A percentile compares a stretch with the other conserved stretches of the same genome.
phyloP scores from a whole-genome alignment of 371 early-diverging fungal genomes.

The Lichtheimia hyalospora region DNA sequence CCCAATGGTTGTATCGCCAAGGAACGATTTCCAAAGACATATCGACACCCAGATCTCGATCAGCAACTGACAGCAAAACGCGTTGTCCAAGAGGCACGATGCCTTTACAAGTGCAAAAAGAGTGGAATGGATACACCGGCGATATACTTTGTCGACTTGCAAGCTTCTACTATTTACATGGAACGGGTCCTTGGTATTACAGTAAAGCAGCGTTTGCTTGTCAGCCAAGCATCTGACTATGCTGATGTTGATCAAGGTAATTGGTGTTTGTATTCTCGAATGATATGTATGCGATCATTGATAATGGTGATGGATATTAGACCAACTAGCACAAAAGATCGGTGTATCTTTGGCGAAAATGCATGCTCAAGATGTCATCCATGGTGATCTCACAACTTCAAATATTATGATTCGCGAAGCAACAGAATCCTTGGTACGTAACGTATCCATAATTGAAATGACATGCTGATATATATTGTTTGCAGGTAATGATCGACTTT shows the following conservation, averaged over 20 bases:
- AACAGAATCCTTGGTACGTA: slow-evolving; percentile 53
- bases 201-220: slow-evolving; percentile 70
- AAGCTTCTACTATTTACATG: slow-evolving; percentile 77
- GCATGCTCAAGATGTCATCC: slow-evolving; percentile 89
- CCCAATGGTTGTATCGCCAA: slow-evolving; percentile 49
- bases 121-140: slow-evolving; percentile 82
- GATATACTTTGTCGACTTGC: slow-evolving; percentile 77
- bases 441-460: not conserved
- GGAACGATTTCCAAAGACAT: slow-evolving; percentile 87
- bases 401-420: slow-evolving; percentile 82
- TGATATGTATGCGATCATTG: no score
- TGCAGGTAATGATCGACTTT: slow-evolving; percentile 95
- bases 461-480: not conserved
- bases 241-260: slow-evolving; percentile 36
- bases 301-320: slow-evolving; percentile 9
- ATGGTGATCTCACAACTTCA: slow-evolving; percentile 98
- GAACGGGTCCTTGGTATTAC: slow-evolving; percentile 78
- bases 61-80: slow-evolving; percentile 76
- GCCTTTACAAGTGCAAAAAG: slow-evolving; percentile 69
- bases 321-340: slow-evolving; percentile 51
- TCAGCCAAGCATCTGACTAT: slow-evolving; percentile 31
- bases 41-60: slow-evolving; percentile 91
- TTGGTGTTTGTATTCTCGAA: not conserved
- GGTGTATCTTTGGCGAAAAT: slow-evolving; percentile 78
- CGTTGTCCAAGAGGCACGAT: slow-evolving; percentile 83